Percentiles rank a stretch among this genome's conserved stretches.
These are phyloP conservation scores for Zasmidium cellare DNA, from an alignment of 2,329 filamentous ascomycete genomes.

Conservation along the genomic window DNA sequence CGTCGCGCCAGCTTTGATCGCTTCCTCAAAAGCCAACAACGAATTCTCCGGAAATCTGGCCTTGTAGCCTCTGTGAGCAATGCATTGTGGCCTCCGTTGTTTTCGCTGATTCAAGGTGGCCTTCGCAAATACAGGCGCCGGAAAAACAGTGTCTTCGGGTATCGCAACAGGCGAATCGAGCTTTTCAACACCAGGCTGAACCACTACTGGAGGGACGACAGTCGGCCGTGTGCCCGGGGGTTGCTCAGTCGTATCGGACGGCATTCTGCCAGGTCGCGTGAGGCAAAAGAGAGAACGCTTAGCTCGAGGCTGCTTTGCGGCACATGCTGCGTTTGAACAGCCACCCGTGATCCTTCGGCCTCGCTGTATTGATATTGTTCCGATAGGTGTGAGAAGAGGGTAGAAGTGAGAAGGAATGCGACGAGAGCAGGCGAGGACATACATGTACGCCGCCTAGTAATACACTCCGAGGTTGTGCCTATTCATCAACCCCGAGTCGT, in stretches of 20 bases:
- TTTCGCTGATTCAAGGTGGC: slow-evolving; percentile 25
- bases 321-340: neutral
- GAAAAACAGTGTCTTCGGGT: slow-evolving; percentile 26
- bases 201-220: slow-evolving; percentile 29
- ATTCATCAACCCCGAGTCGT: neutral
- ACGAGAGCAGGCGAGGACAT: neutral
- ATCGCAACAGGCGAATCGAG: slow-evolving; percentile 27
- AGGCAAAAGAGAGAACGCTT: neutral
- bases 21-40: slow-evolving; percentile 73
- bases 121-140: slow-evolving; percentile 22
- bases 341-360: neutral
- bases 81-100: slow-evolving; percentile 62
- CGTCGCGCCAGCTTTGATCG: slow-evolving; percentile 71
- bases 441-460: neutral
- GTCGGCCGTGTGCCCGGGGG: slow-evolving; percentile 12
- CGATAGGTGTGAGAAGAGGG: neutral
- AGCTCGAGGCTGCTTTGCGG: neutral
- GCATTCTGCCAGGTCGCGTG: slow-evolving; percentile 1
- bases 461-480: neutral
- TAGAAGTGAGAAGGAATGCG: neutral
- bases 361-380: too few species aligned
- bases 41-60: slow-evolving; percentile 81
- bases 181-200: slow-evolving; percentile 32
- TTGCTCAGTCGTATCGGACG: neutral
- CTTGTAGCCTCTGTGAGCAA: slow-evolving; percentile 79